These are phyloP conservation scores for Coemansia sp. DNA, from an alignment of 192 early-diverging fungal species.

Conservation along the genomic window DNA sequence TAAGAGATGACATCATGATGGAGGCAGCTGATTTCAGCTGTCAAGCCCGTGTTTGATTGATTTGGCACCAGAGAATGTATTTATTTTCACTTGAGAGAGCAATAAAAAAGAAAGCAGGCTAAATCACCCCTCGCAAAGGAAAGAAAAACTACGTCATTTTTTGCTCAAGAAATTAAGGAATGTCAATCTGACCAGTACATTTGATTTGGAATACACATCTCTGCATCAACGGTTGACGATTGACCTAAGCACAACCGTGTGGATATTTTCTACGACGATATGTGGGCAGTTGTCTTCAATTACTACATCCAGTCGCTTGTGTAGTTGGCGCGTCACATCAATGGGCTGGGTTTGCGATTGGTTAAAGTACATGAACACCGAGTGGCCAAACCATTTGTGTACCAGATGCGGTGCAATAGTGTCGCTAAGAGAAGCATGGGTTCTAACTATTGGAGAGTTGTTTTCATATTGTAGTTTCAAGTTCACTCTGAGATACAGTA, in stretches of 20 bases:
- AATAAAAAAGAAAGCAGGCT: no score
- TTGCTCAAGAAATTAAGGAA: no score
- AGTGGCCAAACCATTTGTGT: conserved; percentile 9
- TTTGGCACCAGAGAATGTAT: no score
- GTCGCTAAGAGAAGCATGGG: background rate
- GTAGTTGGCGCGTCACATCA: conserved; percentile 6
- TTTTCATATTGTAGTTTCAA: conserved; percentile 7
- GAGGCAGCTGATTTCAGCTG: no score
- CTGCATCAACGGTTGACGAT: background rate
- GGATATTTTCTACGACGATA: background rate
- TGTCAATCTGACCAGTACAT: background rate
- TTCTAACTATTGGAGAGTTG: background rate
- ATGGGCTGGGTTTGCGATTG: conserved; percentile 6
- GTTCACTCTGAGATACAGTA: background rate
- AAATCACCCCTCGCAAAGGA: no score
- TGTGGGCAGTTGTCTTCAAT: conserved; percentile 7
- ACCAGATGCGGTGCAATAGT: conserved; percentile 6
- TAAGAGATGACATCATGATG: no score
- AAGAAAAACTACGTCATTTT: no score
- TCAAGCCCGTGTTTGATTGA: no score
- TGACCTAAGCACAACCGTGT: background rate
- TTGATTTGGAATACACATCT: background rate
- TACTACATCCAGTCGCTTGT: conserved; percentile 1
- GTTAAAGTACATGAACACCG: conserved; percentile 6
- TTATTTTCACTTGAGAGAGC: no score